These are phyloP conservation scores for Cyanidiococcus yangmingshanensis DNA, from an alignment of 23 red algal species.

Conservation along the genomic window DNA sequence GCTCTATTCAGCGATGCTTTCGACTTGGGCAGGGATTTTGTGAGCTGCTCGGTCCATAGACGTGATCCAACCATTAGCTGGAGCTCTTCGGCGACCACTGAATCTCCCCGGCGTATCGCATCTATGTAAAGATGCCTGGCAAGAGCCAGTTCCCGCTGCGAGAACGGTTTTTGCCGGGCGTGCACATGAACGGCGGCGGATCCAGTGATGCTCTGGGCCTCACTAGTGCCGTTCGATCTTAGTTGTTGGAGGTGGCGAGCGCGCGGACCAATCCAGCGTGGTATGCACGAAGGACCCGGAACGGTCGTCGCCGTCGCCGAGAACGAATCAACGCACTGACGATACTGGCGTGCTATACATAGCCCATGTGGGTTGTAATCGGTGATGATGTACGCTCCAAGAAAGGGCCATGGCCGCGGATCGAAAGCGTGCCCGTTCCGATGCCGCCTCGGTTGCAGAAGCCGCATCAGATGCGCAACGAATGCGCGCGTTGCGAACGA, in stretches of 20 bases:
- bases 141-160: not conserved
- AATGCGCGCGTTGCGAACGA: constrained; percentile 14
- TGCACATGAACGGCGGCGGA: not conserved
- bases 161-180: not conserved
- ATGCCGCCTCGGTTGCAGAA: not conserved
- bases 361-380: constrained; percentile 32
- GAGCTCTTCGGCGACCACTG: not conserved
- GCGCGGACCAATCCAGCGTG: constrained; percentile 12
- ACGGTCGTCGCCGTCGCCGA: not conserved
- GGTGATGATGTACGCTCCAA: constrained; percentile 3
- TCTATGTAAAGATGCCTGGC: not conserved
- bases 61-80: not conserved
- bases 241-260: not conserved
- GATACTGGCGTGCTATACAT: not conserved
- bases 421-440: not conserved
- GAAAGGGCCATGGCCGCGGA: not conserved
- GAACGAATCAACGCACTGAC: not conserved
- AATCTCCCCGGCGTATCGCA: not conserved
- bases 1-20: no score
- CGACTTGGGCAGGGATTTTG: no score
- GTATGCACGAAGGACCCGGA: not conserved
- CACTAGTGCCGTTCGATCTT: not conserved
- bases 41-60: not conserved
- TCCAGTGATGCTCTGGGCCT: not conserved
- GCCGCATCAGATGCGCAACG: not conserved